Conservation (phyloP, 345 rosid species). For the Hibiscus tridactylites region DNA sequence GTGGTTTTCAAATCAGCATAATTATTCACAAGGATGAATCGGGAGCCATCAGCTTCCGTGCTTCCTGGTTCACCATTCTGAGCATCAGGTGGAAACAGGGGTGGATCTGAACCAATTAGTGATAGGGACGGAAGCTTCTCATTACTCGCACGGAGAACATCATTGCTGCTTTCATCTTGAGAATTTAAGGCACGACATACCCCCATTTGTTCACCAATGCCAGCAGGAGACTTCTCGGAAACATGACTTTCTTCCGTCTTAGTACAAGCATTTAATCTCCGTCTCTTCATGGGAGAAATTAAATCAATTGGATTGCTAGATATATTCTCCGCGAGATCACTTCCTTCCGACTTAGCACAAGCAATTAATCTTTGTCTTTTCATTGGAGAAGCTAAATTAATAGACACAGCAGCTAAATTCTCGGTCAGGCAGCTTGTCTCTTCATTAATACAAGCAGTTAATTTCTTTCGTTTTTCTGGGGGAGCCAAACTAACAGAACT, state of each 20-base stretch:
- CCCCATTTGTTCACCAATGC: constrained; percentile 19
- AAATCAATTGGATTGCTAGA: constrained; percentile 23
- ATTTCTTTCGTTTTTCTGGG: constrained; percentile 37
- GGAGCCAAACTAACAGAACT: constrained; percentile 31
- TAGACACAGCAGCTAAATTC: constrained; percentile 6
- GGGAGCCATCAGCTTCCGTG: constrained; percentile 17
- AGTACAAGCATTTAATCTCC: constrained; percentile 48
- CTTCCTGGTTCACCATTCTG: constrained; percentile 12
- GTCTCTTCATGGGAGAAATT: constrained; percentile 38
- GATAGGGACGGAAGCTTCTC: constrained; percentile 16
- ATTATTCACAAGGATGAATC: constrained; percentile 11
- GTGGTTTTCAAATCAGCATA: constrained; percentile 5
- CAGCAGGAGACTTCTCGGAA: constrained; percentile 18
- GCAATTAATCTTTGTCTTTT: constrained; percentile 47
- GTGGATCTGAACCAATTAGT: constrained; percentile 26
- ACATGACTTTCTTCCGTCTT: constrained; percentile 25
- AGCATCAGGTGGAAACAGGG: constrained; percentile 11
- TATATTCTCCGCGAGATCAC: constrained; percentile 17
- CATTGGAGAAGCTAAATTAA: constrained; percentile 12
- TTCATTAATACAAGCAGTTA: constrained; percentile 38
- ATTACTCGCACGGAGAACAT: constrained; percentile 5
- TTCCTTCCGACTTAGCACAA: constrained; percentile 36
- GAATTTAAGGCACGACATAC: constrained; percentile 14
- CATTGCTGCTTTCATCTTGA: constrained; percentile 19
- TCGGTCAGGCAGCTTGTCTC: constrained; percentile 24